Base-by-base conservation (phyloP, 257 asterid species). In the Capsicum chinense region DNA sequence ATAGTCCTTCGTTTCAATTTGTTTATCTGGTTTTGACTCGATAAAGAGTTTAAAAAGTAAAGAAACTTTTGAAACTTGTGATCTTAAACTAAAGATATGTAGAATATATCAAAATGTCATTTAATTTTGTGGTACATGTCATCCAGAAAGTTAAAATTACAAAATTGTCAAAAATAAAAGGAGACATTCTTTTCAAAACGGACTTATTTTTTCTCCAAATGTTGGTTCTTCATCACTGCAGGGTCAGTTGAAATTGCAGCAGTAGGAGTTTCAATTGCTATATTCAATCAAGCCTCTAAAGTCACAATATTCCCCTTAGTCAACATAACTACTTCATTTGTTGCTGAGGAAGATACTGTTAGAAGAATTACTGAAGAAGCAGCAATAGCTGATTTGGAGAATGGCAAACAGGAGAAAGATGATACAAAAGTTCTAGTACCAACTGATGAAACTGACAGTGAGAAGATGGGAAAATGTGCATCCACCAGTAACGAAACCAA, bases 271-370 rank as follows among this genome's bases (percentile, higher is more conserved):
- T 84, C 99, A 0, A 94, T 96, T 11, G 98, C 99, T 15, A 89
- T 96, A 5, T 90, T 96, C 84, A 96, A 96, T 56, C 99, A 96
- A 86, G 98, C 91, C 33, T 93, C 98, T 7, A 96, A 92, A 83
- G 95, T 96, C 2, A 92, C 98, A 7, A 96, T 96, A 82, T 93
- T 92, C 86, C 99, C 99, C n/a, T 92, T 96, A 70, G 99, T 94
- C 21, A 96, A 97, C 81, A 92, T 96, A 83, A 96, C 98, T 1
- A 96, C 99, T 58, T 96, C 99, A 11, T 96, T 93, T 67, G 99
- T 96, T 21, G 99, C 99, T 1, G 97, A 96, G 90, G 99, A 96
- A 82, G 95, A 94, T 82, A 91, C 98, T 0, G 83, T 88, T n/a
- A 91, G 86, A 21, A 90, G 88, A 84, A 73, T 92, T 17, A 84